Percentiles rank a stretch among this genome's conserved stretches.
Evolutionary conservation across 139 green algal species (phyloP).

Genomic region (Penium margaritaceum): DNA sequence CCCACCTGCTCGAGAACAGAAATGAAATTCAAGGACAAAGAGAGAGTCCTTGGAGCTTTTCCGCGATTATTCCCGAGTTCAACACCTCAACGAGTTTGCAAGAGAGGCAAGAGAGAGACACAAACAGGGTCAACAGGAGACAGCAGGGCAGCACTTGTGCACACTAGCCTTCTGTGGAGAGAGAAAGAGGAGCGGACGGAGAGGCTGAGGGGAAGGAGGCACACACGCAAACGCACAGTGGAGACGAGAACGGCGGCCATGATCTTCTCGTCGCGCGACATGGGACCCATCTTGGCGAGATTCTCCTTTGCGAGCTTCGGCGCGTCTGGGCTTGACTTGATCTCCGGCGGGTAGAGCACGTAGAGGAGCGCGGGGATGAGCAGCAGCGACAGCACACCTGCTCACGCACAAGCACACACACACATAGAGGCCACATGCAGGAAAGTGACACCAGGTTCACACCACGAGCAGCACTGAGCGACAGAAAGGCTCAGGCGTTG

Average conservation of each 20-base stretch:
- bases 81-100: not conserved
- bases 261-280: constrained; percentile 91
- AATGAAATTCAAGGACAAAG: not conserved
- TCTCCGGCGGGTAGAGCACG: constrained; percentile 85
- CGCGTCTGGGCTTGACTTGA: constrained; percentile 92
- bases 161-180: not conserved
- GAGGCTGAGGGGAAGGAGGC: no score
- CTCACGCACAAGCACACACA: no score
- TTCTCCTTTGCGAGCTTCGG: constrained; percentile 77
- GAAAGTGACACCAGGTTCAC: no score
- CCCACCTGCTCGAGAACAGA: constrained; percentile 20
- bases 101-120: not conserved
- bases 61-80: not conserved
- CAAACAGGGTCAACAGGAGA: not conserved
- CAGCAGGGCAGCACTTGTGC: not conserved
- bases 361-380: constrained; percentile 87
- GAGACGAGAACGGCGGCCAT: constrained; percentile 74
- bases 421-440: not conserved
- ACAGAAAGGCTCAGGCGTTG: no score
- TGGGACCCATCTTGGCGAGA: constrained; percentile 85
- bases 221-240: constrained; percentile 63
- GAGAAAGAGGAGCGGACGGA: no score
- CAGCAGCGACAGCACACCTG: constrained; percentile 62
- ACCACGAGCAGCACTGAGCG: no score
- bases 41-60: not conserved